Evolutionary conservation across 2,329 filamentous ascomycete species (phyloP).

Genomic region (Conoideocrella luteorostrata): DNA sequence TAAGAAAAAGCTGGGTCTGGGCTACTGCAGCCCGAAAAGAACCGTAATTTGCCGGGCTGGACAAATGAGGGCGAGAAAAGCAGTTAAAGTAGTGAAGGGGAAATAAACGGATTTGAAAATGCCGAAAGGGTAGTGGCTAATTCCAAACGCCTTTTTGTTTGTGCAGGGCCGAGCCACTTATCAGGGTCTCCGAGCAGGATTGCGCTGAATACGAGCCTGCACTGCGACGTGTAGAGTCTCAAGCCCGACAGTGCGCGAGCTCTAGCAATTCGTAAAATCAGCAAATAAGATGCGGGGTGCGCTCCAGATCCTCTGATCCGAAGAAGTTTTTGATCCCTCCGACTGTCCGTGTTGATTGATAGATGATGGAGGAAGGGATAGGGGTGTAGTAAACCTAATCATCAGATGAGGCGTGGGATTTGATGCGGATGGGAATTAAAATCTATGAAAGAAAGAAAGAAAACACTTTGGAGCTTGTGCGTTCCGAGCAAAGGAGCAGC

Average conservation of each 20-base stretch:
- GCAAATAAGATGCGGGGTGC: not conserved
- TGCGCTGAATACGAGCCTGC: not conserved
- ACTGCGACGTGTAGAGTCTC: slow-evolving; percentile 2
- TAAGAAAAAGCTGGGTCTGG: slow-evolving; percentile 1
- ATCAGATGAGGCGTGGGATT: not conserved
- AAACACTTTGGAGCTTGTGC: not conserved
- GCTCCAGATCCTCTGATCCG: not conserved
- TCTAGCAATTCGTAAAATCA: not conserved
- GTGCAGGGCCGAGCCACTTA: not conserved
- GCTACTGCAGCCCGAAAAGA: not conserved
- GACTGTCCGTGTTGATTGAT: not conserved
- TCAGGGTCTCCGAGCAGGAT: slow-evolving; percentile 3
- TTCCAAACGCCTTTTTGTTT: not conserved
- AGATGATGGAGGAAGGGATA: not conserved
- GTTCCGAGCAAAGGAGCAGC: slow-evolving; percentile 7
- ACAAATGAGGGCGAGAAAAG: not conserved
- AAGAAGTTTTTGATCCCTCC: not conserved
- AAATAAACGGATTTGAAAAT: not conserved
- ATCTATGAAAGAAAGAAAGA: not conserved
- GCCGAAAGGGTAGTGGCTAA: too few relatives aligned
- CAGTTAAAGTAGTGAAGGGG: not conserved
- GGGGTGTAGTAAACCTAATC: not conserved
- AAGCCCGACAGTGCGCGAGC: not conserved
- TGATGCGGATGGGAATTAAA: not conserved
- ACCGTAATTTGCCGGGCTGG: not conserved